phyloP scores from a whole-genome alignment of 768 basidiomycete genomes.

The Chalciporus piperatus region DNA sequence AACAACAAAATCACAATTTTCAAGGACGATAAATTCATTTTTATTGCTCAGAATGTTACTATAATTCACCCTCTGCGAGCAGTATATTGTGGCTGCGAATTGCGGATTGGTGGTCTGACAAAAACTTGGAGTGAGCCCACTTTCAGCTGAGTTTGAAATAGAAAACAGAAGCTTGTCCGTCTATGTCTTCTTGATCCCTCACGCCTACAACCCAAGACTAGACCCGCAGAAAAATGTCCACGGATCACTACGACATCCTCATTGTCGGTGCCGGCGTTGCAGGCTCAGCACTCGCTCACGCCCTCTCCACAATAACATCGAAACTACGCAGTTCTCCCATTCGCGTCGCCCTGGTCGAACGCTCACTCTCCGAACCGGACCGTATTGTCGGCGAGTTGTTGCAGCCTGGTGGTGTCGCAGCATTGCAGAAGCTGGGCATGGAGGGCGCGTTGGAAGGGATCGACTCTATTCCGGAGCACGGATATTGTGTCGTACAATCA shows the following conservation, averaged over 20 bases:
- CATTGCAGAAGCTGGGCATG: conserved; percentile 76
- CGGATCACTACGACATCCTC: conserved; percentile 63
- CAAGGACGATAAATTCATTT: not conserved
- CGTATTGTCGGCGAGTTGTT: conserved; percentile 96
- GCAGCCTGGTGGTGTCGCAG: conserved; percentile 86
- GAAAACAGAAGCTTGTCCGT: not conserved
- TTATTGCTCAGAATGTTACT: too few relatives aligned
- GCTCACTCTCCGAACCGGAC: conserved; percentile 90
- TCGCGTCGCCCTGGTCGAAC: conserved; percentile 82
- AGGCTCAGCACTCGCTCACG: conserved; percentile 83
- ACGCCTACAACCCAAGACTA: not conserved
- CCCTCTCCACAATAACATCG: conserved; percentile 59
- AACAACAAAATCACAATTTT: not conserved
- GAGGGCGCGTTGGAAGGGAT: conserved; percentile 78
- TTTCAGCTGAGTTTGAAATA: conserved; percentile 18
- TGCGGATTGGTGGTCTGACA: too few relatives aligned
- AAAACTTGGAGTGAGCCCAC: conserved; percentile 4
- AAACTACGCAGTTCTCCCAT: conserved; percentile 50
- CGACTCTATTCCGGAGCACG: conserved; percentile 76
- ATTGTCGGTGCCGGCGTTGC: conserved; percentile 93
- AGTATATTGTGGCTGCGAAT: too few relatives aligned
- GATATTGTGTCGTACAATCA: conserved; percentile 74
- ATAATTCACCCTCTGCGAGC: too few relatives aligned
- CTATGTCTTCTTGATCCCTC: not conserved
- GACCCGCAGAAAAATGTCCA: conserved; percentile 5